Conservation (phyloP, 768 basidiomycete species). For the Gautieria morchelliformis region DNA sequence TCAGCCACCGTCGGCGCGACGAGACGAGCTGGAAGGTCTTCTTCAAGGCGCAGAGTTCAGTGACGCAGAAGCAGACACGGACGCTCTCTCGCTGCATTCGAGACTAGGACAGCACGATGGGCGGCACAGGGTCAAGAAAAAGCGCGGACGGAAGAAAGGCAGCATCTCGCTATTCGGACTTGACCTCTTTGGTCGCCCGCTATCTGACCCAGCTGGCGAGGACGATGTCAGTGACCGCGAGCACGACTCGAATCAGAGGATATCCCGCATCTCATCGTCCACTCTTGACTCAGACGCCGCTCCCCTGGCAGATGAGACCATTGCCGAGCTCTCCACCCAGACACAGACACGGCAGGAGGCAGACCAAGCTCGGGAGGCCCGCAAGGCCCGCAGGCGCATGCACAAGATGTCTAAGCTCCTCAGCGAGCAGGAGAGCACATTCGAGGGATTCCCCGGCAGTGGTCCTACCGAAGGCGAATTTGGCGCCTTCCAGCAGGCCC, state of each 20-base stretch:
- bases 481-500: constrained; percentile 17
- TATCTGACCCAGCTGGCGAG: constrained; percentile 49
- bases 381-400: constrained; percentile 32
- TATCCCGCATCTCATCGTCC: constrained; percentile 23
- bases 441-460: constrained; percentile 63
- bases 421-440: constrained; percentile 29
- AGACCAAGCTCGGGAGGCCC: constrained; percentile 29
- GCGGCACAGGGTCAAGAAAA: constrained; percentile 24
- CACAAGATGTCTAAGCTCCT: constrained; percentile 34
- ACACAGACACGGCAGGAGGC: constrained; percentile 30
- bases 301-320: constrained; percentile 47
- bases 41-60: constrained; percentile 30
- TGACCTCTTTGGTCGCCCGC: constrained; percentile 54
- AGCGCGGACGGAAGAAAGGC: constrained; percentile 20
- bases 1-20: constrained; percentile 7
- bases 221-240: constrained; percentile 19
- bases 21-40: constrained; percentile 40
- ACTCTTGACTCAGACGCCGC: constrained; percentile 68
- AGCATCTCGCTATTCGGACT: constrained; percentile 54
- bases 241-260: background rate
- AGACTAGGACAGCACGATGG: constrained; percentile 33
- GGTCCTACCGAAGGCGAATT: constrained; percentile 20
- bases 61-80: constrained; percentile 44
- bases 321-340: constrained; percentile 40
- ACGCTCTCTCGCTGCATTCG: constrained; percentile 58